Conservation (phyloP, 2,329 filamentous ascomycete species). For the Acrocalymma vagum region DNA sequence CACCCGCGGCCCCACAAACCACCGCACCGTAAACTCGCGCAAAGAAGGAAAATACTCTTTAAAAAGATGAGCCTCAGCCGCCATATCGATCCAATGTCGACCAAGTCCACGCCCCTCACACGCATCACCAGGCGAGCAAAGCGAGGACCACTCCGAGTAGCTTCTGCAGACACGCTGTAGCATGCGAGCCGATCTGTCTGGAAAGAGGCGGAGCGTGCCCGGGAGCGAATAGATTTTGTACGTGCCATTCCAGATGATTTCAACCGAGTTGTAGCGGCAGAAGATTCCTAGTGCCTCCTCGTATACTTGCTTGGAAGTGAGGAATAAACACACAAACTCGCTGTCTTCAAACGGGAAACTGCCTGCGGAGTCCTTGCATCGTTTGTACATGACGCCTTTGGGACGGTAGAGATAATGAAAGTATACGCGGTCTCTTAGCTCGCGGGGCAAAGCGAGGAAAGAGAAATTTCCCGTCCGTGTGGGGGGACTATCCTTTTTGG, state of each 20-base stretch:
- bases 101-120: slow-evolving; percentile 1
- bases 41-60: slow-evolving; percentile 22
- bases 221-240: slow-evolving; percentile 8
- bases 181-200: slow-evolving; percentile 9
- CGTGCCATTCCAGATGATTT: too few relatives aligned
- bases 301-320: slow-evolving; percentile 26
- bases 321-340: slow-evolving; percentile 19
- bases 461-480: slow-evolving; percentile 26
- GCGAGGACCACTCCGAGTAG: too few relatives aligned
- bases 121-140: not conserved
- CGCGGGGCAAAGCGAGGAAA: slow-evolving; percentile 28
- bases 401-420: slow-evolving; percentile 20
- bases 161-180: slow-evolving; percentile 12
- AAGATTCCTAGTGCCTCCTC: slow-evolving; percentile 26
- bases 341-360: slow-evolving; percentile 2
- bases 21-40: slow-evolving; percentile 11
- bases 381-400: slow-evolving; percentile 9
- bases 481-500: slow-evolving; percentile 4
- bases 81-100: slow-evolving; percentile 11
- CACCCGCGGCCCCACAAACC: slow-evolving; percentile 12
- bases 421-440: slow-evolving; percentile 31
- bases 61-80: slow-evolving; percentile 18
- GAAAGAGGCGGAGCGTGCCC: slow-evolving; percentile 23
- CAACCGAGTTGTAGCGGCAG: slow-evolving; percentile 19
- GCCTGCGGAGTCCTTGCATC: not conserved